A percentile compares a stretch with the other conserved stretches of the same genome.
These are phyloP conservation scores for Lepidopterella palustris DNA, from an alignment of 495 filamentous ascomycete species.

Conservation along the genomic window DNA sequence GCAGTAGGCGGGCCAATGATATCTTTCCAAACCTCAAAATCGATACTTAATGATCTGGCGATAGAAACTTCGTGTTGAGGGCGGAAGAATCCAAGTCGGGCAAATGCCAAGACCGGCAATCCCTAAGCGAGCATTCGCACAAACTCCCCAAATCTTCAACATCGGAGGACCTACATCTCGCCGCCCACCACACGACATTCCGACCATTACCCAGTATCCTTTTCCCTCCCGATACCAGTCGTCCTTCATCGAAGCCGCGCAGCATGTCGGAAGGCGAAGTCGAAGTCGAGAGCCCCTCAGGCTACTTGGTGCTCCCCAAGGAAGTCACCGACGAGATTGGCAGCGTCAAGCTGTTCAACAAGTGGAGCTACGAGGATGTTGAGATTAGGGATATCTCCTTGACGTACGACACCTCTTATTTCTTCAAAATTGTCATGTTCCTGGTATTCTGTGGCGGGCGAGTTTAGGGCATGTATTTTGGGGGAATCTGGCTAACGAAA, in stretches of 20 bases:
- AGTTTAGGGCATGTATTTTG: neutral
- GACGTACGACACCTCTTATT: conserved; percentile 62
- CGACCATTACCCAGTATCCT: neutral
- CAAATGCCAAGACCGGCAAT: neutral
- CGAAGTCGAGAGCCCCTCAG: conserved; percentile 72
- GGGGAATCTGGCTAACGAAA: conserved; percentile 26
- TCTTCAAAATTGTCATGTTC: neutral
- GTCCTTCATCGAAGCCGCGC: conserved; percentile 18
- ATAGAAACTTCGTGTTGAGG: too few species aligned
- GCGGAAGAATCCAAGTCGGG: too few species aligned
- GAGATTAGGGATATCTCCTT: conserved; percentile 99
- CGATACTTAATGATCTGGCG: too few species aligned
- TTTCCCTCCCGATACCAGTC: conserved; percentile 11
- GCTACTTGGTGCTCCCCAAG: conserved; percentile 84
- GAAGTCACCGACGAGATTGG: conserved; percentile 87
- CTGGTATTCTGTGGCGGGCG: neutral
- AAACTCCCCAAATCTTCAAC: neutral
- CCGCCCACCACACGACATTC: conserved; percentile 15
- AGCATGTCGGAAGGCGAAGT: conserved; percentile 87
- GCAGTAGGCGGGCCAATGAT: too few species aligned
- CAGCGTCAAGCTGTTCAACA: conserved; percentile 95
- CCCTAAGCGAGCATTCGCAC: conserved; percentile 1
- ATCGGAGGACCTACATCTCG: neutral
- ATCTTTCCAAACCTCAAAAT: too few species aligned
- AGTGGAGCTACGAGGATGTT: conserved; percentile 97